Conservation (phyloP, 257 asterid genomes). For the Scutellaria baicalensis region DNA sequence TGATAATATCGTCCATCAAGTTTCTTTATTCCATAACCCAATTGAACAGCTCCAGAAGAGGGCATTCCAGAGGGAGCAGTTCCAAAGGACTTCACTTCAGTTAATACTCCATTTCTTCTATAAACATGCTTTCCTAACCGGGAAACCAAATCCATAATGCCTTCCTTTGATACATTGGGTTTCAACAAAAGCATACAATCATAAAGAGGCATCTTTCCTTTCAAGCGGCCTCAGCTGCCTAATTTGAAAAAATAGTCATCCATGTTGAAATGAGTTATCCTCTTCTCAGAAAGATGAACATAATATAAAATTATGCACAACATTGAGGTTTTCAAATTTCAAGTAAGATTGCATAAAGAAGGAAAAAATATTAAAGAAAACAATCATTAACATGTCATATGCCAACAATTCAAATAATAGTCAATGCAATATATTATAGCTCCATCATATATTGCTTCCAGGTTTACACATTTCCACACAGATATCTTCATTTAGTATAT, state of each 20-base stretch:
- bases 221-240: slow-evolving; percentile 5
- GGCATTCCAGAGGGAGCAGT: too few species aligned
- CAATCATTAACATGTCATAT: not conserved
- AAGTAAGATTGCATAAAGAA: not conserved
- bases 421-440: not conserved
- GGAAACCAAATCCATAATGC: slow-evolving; percentile 36
- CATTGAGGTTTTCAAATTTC: not conserved
- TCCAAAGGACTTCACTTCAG: slow-evolving; percentile 48
- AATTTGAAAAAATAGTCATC: not conserved
- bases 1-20: slow-evolving; percentile 84
- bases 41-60: slow-evolving; percentile 29
- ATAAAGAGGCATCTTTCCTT: slow-evolving; percentile 70
- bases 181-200: slow-evolving; percentile 88
- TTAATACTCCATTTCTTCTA: slow-evolving; percentile 67
- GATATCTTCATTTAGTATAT: too few species aligned
- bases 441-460: too few species aligned
- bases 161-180: slow-evolving; percentile 40
- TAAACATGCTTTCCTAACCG: slow-evolving; percentile 65
- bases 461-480: too few species aligned
- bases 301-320: not conserved
- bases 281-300: not conserved
- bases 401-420: not conserved
- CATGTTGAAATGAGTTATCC: slow-evolving; percentile 6
- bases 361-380: not conserved
- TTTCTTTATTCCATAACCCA: slow-evolving; percentile 86